Evolutionary conservation across 495 filamentous ascomycete species (phyloP), one percentile per base, ranked within the genome.

Genomic region (Usnea hakonensis): DNA sequence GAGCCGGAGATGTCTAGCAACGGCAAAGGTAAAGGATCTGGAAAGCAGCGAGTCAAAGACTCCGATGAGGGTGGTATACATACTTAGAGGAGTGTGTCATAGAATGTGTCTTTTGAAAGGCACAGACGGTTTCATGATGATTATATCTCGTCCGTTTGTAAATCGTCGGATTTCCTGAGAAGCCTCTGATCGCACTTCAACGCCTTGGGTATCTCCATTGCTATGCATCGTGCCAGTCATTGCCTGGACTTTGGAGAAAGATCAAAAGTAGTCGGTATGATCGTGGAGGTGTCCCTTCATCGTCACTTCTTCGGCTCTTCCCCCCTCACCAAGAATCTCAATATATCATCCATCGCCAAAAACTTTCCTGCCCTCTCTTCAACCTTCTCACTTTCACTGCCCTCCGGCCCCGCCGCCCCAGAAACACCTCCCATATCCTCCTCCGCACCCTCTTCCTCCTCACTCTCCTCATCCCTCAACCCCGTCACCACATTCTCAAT

Each of bases 401-500:
- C 68, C 37, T 80, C 79, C n/a, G 81, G 79, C 58, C 62, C 62
- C 35, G 61, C 69, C 19, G 68, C 71, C 14, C 64, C 75, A 5
- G 73, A 69, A 11, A 70, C 77, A 3, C 73, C 74, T 3, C 72
- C 74, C 2, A 84, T 82, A 0, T 85, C 80, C 0, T 83, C 81
- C 0, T 79, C 77, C 0, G 78, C 79, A 0, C 76, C 75, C 9
- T 76, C 81, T 10, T 80, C 73, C 33, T 82, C 81, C 69, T 86
- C 82, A 57, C 81, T 79, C 64, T 87, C 68, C 32, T 72, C 68
- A 64, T 81, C 77, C 72, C 65, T 79, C 66, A 91, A 70, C 19
- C 89, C 89, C 14, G 87, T 90, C 7, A 83, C 79, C 43, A 91
- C 85, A 70, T 86, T 87, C 72, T 85, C 77, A n/a, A 88, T 70